Conservation (phyloP, 2,329 filamentous ascomycete genomes). For the Diaporthe aspalathi region DNA sequence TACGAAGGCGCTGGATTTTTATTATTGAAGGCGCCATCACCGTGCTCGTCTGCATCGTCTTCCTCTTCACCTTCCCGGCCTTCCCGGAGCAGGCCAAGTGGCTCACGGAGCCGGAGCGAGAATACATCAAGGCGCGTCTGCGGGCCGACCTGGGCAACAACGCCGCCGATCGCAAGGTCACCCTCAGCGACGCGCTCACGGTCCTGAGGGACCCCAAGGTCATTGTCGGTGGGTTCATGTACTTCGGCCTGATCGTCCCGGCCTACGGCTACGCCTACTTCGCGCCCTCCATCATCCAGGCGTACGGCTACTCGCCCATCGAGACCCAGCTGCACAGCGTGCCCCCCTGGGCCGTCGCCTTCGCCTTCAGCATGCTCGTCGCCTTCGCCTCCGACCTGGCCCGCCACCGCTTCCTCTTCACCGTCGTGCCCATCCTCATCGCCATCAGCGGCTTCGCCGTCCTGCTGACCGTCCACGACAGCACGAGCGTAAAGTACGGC, state of each 20-base stretch:
- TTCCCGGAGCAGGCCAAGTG: slow-evolving; percentile 82
- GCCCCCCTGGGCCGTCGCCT: slow-evolving; percentile 74
- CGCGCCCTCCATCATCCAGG: slow-evolving; percentile 76
- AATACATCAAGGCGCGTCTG: slow-evolving; percentile 74
- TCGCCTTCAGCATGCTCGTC: slow-evolving; percentile 80
- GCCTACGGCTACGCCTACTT: slow-evolving; percentile 85
- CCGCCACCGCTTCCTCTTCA: slow-evolving; percentile 80
- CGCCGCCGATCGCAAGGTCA: slow-evolving; percentile 71
- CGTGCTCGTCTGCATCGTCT: slow-evolving; percentile 68
- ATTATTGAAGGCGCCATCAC: slow-evolving; percentile 80
- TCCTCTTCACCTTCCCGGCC: slow-evolving; percentile 77
- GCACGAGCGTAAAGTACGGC: slow-evolving; percentile 76
- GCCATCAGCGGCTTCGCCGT: slow-evolving; percentile 81
- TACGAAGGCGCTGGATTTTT: slow-evolving; percentile 76
- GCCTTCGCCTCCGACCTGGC: slow-evolving; percentile 78
- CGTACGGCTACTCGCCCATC: slow-evolving; percentile 71
- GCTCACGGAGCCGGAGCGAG: slow-evolving; percentile 76
- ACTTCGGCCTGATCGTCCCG: slow-evolving; percentile 74
- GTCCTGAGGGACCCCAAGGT: slow-evolving; percentile 82
- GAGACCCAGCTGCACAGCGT: slow-evolving; percentile 69
- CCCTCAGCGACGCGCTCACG: slow-evolving; percentile 65
- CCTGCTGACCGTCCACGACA: slow-evolving; percentile 76
- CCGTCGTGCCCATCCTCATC: slow-evolving; percentile 74
- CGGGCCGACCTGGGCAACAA: slow-evolving; percentile 76
- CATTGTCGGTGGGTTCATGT: slow-evolving; percentile 81